Percentiles rank a stretch among this genome's conserved stretches.
These are phyloP conservation scores for Gossypium aridum DNA, from an alignment of 441 rosid species.

Conservation along the genomic window DNA sequence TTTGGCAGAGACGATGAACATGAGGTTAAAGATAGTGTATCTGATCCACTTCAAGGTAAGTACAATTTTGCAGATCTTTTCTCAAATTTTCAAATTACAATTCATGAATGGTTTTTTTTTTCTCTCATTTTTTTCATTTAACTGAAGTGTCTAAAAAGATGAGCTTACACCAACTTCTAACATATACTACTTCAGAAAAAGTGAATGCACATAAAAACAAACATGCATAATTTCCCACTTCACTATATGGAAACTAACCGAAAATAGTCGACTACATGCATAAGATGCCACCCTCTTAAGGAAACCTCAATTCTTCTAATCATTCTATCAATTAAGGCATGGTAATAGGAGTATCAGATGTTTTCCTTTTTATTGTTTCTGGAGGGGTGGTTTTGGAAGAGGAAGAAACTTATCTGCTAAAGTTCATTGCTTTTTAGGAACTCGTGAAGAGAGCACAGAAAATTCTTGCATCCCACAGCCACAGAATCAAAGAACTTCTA, in stretches of 20 bases:
- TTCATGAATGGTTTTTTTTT: background rate
- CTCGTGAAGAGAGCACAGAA: slow-evolving; percentile 12
- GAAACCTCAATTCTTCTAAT: background rate
- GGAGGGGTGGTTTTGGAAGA: background rate
- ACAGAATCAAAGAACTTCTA: slow-evolving; percentile 15
- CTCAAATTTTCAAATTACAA: background rate
- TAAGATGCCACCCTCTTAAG: background rate
- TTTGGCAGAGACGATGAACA: slow-evolving; percentile 12
- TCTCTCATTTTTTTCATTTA: background rate
- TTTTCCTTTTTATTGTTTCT: background rate
- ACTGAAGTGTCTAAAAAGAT: background rate
- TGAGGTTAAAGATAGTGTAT: slow-evolving; percentile 14
- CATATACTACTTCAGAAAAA: background rate
- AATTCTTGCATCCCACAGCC: slow-evolving; percentile 6
- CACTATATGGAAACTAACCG: background rate
- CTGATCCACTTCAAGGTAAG: slow-evolving; percentile 31
- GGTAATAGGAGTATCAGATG: background rate
- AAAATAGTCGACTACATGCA: background rate
- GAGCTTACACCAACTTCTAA: background rate
- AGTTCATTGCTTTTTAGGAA: slow-evolving; percentile 37
- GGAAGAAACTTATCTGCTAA: background rate
- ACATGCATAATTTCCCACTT: background rate
- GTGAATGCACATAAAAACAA: background rate
- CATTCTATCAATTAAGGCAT: background rate
- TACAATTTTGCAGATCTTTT: slow-evolving; percentile 1